phyloP scores from a whole-genome alignment of 2,329 filamentous ascomycete species.

The Dryadomyces sulphureus region DNA sequence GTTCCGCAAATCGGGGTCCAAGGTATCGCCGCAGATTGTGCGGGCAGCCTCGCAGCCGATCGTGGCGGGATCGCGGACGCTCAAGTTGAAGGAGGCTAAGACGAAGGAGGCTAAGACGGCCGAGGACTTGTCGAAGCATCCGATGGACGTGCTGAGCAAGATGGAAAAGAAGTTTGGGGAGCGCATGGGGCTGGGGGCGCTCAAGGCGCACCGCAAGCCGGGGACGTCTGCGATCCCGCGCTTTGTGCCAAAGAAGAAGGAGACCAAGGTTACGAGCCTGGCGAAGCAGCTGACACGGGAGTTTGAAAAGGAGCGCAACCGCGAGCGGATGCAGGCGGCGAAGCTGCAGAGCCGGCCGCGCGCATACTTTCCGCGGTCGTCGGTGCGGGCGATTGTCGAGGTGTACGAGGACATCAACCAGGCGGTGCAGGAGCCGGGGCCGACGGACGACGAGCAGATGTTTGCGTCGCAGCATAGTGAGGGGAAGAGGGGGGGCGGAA shows the following conservation, averaged over 20 bases:
- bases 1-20: slow-evolving; percentile 29
- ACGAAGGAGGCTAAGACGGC: no score
- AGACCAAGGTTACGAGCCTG: slow-evolving; percentile 75
- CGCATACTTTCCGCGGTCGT: slow-evolving; percentile 70
- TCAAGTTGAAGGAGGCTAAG: no score
- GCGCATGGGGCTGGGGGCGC: slow-evolving; percentile 47
- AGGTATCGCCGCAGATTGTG: slow-evolving; percentile 35
- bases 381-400: slow-evolving; percentile 90
- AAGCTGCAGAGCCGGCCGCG: slow-evolving; percentile 56
- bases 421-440: slow-evolving; percentile 69
- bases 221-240: slow-evolving; percentile 73
- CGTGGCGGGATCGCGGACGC: slow-evolving; percentile 29
- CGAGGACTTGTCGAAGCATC: no score
- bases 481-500: background rate
- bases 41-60: slow-evolving; percentile 38
- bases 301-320: slow-evolving; percentile 85
- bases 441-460: slow-evolving; percentile 45
- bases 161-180: slow-evolving; percentile 65
- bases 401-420: slow-evolving; percentile 91
- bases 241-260: slow-evolving; percentile 61
- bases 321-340: slow-evolving; percentile 68
- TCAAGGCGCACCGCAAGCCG: slow-evolving; percentile 44
- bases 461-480: slow-evolving; percentile 20
- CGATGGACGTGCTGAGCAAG: slow-evolving; percentile 7
- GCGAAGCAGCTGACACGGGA: slow-evolving; percentile 90